Evolutionary conservation across 352 stramenopile species (phyloP).

Genomic region (Pythium biforme): DNA sequence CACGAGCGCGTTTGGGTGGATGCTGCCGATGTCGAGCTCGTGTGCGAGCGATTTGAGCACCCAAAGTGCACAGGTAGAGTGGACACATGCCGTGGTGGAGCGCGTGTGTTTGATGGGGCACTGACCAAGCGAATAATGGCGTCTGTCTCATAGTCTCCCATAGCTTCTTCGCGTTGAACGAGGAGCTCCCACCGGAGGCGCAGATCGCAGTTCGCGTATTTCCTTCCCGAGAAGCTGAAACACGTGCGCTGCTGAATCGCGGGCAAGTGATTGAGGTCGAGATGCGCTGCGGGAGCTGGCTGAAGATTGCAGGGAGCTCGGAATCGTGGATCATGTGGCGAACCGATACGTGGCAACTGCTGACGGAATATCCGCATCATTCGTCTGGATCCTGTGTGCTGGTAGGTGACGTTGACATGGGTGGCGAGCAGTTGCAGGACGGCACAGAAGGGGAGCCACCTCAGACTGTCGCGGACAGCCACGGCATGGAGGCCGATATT

Average conservation of each 20-base stretch:
- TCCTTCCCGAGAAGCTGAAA: slow-evolving; percentile 58
- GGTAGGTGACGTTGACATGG: not conserved
- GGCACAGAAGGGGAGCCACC: not conserved
- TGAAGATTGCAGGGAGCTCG: slow-evolving; percentile 34
- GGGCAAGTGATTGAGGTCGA: slow-evolving; percentile 56
- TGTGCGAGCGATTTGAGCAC: slow-evolving; percentile 49
- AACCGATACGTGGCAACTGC: slow-evolving; percentile 44
- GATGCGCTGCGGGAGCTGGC: slow-evolving; percentile 47
- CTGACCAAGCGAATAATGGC: not conserved
- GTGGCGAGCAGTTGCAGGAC: not conserved
- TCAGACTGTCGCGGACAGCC: not conserved
- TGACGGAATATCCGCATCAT: slow-evolving; percentile 40
- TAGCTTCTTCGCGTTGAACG: slow-evolving; percentile 58
- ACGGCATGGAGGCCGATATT: not conserved
- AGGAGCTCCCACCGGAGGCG: slow-evolving; percentile 50
- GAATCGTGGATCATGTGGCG: slow-evolving; percentile 74
- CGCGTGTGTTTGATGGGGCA: slow-evolving; percentile 1
- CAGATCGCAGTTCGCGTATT: slow-evolving; percentile 68
- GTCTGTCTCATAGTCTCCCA: slow-evolving; percentile 31
- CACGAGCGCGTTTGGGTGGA: slow-evolving; percentile 58
- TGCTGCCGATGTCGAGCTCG: slow-evolving; percentile 35
- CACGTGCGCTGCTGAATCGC: slow-evolving; percentile 48
- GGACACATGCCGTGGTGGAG: not conserved
- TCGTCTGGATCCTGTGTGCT: slow-evolving; percentile 14
- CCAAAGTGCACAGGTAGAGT: slow-evolving; percentile 45